A percentile compares a stretch with the other conserved stretches of the same genome.
phyloP scores from a whole-genome alignment of 352 stramenopile species.

The Globisporangium barbulae region DNA sequence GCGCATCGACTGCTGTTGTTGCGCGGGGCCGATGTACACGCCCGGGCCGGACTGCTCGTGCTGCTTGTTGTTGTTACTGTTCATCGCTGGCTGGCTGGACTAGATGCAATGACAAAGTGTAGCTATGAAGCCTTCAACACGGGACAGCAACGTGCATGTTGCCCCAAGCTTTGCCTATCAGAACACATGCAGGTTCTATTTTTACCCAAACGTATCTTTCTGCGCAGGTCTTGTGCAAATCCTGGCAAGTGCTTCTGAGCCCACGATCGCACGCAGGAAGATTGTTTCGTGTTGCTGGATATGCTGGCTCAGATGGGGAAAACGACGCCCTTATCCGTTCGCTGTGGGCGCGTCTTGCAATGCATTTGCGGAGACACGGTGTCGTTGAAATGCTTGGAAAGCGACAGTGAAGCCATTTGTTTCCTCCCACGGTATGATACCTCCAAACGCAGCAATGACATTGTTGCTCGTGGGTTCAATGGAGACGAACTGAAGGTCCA shows the following conservation, averaged over 20 bases:
- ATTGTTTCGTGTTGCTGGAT: not conserved
- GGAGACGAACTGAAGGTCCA: no score
- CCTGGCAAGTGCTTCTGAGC: not conserved
- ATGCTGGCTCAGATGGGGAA: no score
- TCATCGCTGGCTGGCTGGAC: not conserved
- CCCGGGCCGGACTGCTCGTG: not conserved
- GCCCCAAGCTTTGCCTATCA: not conserved
- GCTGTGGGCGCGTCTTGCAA: no score
- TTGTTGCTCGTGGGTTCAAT: not conserved
- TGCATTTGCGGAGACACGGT: no score
- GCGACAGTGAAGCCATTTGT: not conserved
- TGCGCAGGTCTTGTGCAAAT: not conserved
- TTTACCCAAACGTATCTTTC: not conserved
- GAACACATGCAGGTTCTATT: not conserved
- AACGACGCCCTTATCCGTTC: no score
- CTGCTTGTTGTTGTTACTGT: not conserved
- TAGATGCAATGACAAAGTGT: not conserved
- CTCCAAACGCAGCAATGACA: not conserved
- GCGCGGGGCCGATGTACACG: slow-evolving; percentile 6
- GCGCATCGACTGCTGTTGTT: slow-evolving; percentile 6
- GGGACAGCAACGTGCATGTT: not conserved
- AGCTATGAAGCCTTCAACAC: not conserved
- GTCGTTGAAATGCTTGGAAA: not conserved
- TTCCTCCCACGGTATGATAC: not conserved
- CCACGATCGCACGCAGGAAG: not conserved